A percentile compares a stretch with the other conserved stretches of the same genome.
Evolutionary conservation across 768 basidiomycete genomes (phyloP).

Genomic region (Roridomyces roridus): DNA sequence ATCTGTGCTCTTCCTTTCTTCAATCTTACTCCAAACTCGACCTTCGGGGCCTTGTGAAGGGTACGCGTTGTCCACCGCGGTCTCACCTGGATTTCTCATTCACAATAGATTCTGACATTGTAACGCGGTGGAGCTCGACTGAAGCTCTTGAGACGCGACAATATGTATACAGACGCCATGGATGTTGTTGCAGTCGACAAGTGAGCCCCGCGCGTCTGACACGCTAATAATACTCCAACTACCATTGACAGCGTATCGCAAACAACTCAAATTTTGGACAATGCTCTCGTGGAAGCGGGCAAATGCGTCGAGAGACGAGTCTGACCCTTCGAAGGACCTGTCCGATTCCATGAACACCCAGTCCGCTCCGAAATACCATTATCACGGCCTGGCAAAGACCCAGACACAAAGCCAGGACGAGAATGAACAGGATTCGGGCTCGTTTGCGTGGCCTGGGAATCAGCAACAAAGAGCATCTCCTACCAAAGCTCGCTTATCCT

Average conservation of each 20-base stretch:
- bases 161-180: background rate
- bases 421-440: constrained; percentile 35
- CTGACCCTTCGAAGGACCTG: constrained; percentile 37
- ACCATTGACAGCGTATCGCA: constrained; percentile 54
- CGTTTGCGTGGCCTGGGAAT: constrained; percentile 20
- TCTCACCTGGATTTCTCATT: background rate
- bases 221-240: constrained; percentile 8
- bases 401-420: constrained; percentile 51
- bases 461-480: constrained; percentile 28
- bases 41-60: background rate
- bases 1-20: background rate
- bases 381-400: constrained; percentile 61
- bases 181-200: constrained; percentile 11
- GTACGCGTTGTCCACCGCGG: background rate
- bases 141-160: constrained; percentile 5
- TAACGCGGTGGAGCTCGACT: background rate
- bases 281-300: constrained; percentile 25
- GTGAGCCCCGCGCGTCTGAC: constrained; percentile 3
- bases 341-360: constrained; percentile 42
- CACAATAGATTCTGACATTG: background rate
- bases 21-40: background rate
- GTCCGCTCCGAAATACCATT: constrained; percentile 56
- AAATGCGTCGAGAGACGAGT: constrained; percentile 25
- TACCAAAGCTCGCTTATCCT: constrained; percentile 30
- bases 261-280: constrained; percentile 55